Conservation (phyloP, 176 grass and related monocot genomes). For the Dactylis glomerata region DNA sequence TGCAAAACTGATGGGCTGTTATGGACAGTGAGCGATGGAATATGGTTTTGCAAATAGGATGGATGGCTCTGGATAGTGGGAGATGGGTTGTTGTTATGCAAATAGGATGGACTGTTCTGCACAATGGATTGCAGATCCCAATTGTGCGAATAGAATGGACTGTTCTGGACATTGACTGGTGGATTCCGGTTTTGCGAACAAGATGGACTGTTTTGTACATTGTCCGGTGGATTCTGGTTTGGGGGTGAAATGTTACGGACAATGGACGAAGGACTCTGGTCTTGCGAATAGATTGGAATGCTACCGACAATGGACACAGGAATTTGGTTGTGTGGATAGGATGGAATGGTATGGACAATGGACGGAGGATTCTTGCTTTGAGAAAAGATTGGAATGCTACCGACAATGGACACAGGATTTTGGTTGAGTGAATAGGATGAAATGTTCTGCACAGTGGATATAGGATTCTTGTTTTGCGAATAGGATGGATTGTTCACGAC, state of each 20-base stretch:
- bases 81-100: neutral
- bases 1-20: neutral
- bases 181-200: neutral
- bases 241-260: neutral
- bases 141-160: neutral
- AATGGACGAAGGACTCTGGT: neutral
- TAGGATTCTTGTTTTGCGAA: neutral
- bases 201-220: neutral
- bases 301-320: neutral
- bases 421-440: neutral
- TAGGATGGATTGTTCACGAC: neutral
- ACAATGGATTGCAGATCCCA: neutral
- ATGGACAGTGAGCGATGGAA: neutral
- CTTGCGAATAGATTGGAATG: neutral
- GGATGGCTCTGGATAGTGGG: neutral
- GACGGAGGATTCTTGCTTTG: conserved; percentile 9
- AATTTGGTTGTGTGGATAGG: neutral
- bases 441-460: neutral
- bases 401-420: neutral
- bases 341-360: neutral
- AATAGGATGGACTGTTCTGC: neutral
- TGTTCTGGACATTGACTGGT: neutral
- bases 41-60: neutral
- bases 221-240: neutral
- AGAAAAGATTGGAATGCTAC: neutral